Evolutionary conservation across 192 early-diverging fungal species (phyloP).

Genomic region (Paraglomus occultum): DNA sequence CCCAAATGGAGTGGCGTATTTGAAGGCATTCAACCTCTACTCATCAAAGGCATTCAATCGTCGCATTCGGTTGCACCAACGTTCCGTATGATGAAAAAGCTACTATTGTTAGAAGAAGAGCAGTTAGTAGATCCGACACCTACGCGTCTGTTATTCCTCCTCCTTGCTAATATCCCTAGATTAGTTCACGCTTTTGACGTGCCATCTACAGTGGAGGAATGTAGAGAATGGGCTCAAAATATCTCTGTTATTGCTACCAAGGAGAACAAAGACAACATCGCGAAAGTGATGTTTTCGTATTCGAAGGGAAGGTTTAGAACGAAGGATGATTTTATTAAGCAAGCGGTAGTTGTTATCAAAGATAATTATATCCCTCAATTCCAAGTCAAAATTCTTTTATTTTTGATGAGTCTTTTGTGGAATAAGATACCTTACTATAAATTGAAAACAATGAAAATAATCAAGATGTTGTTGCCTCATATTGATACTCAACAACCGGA

Average conservation of each 20-base stretch:
- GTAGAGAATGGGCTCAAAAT: constrained; percentile 50
- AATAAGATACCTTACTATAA: constrained; percentile 62
- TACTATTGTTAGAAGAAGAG: constrained; percentile 54
- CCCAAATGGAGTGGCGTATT: constrained; percentile 72
- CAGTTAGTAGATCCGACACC: constrained; percentile 61
- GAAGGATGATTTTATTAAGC: constrained; percentile 74
- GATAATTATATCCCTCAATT: constrained; percentile 64
- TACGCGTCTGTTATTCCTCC: constrained; percentile 56
- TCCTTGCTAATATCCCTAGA: constrained; percentile 69
- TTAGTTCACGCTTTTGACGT: constrained; percentile 67
- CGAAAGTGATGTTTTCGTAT: constrained; percentile 56
- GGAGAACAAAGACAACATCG: constrained; percentile 47
- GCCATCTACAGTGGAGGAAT: constrained; percentile 44
- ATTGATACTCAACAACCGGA: constrained; percentile 42
- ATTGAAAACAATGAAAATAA: constrained; percentile 57
- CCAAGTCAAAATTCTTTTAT: constrained; percentile 56
- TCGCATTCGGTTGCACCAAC: constrained; percentile 52
- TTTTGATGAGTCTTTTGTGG: constrained; percentile 59
- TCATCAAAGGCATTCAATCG: constrained; percentile 69
- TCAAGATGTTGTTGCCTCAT: constrained; percentile 66
- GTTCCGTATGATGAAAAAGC: constrained; percentile 55
- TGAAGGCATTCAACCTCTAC: constrained; percentile 68
- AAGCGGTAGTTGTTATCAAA: constrained; percentile 56
- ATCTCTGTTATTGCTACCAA: constrained; percentile 51
- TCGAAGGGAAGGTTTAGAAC: constrained; percentile 62